Base-by-base conservation (phyloP, 768 basidiomycete species). In the Calvatia gigantea region DNA sequence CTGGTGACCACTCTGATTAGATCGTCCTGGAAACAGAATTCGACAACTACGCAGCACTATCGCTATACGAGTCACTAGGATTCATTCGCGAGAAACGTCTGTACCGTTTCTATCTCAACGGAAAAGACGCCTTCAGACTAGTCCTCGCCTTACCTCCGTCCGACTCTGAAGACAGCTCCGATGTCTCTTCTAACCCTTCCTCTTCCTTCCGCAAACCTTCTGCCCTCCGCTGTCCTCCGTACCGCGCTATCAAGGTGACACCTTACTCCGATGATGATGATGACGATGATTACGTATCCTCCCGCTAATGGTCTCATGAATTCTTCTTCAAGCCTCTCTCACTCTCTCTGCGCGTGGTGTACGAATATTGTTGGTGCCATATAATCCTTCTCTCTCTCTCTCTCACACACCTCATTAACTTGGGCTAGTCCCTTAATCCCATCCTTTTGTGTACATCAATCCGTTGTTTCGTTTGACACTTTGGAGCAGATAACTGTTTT, bases 1-100 rank as follows among this genome's bases (percentile, higher is more conserved):
- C 25, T n/a, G n/a, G n/a, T n/a, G n/a, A n/a, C 28, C 33, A 19
- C 21, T 42, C 17, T 45, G 28, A 29, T 50, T 62, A 98, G 92
- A 84, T 98, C 63, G 86, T 94, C 11, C 86, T 98, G 56, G 97
- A 98, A 73, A 98, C 97, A 3, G 97, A 99, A 71, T 89, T 80
- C 67, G 96, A 98, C 72, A 98, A 98, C 70, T 71, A 76, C 42
- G 84, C 93, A 6, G 94, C 95, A 0, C 80, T 98, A 14, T 84
- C 89, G 2, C 75, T 99, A 11, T 98, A 98, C 72, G 89, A 89
- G 58, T 86, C 88, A 6, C 80, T 98, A 41, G 97, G 97, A 0
- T 99, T 99, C 72, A 89, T 98, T 23, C 85, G 92, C 38, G 95
- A 98, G 75, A 98, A 98, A 68, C 85, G 95, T 3, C 78, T 99